Conservation (phyloP, 2,329 filamentous ascomycete species). For the Penicillium sp. region DNA sequence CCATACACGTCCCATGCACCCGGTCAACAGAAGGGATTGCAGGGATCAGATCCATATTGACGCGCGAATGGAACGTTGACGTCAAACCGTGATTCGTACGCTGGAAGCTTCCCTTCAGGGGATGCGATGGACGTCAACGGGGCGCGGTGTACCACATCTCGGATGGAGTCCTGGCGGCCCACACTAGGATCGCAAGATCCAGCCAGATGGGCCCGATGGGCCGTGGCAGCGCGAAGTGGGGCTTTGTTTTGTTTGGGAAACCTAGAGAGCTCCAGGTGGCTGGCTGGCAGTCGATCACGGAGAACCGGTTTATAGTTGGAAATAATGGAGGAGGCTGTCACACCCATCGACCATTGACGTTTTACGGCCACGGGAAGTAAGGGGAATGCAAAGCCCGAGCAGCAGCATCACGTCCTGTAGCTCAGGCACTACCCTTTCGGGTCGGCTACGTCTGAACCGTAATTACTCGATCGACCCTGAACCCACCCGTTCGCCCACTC, state of each 20-base stretch:
- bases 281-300: slow-evolving; percentile 13
- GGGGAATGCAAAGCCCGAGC: background rate
- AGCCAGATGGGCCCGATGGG: slow-evolving; percentile 7
- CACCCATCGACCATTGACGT: background rate
- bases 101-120: background rate
- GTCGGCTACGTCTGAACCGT: background rate
- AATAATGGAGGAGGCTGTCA: background rate
- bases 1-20: background rate
- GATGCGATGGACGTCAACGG: slow-evolving; percentile 2
- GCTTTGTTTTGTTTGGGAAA: slow-evolving; percentile 2
- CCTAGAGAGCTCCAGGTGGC: slow-evolving; percentile 1
- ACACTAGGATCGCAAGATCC: slow-evolving; percentile 19
- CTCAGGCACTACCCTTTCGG: background rate
- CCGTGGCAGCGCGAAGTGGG: slow-evolving; percentile 11
- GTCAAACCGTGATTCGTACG: background rate
- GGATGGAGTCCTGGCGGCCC: slow-evolving; percentile 11
- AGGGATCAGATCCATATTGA: background rate
- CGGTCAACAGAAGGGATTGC: background rate
- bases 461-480: slow-evolving; percentile 7
- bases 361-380: slow-evolving; percentile 1
- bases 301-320: slow-evolving; percentile 1
- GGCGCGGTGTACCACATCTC: slow-evolving; percentile 21
- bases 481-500: slow-evolving; percentile 25
- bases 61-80: background rate
- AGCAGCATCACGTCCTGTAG: background rate